Base-by-base conservation (phyloP, 176 grass and related monocot species). In the barley (Hordeum vulgare) region DNA sequence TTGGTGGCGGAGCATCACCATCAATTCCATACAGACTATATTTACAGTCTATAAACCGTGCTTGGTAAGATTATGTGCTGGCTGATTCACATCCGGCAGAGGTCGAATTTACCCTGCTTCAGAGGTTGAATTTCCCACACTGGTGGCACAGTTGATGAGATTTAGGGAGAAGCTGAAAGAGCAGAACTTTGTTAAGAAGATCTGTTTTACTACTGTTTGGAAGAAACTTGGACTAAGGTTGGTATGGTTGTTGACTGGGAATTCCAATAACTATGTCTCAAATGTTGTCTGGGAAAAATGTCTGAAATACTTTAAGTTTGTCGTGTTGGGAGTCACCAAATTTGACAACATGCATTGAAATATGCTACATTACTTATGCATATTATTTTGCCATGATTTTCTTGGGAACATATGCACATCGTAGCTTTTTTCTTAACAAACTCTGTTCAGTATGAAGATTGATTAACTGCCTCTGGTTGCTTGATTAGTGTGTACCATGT, bases 161-260 rank as follows among this genome's bases (percentile, higher is more conserved):
- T 99, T 99, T 58, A 90, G 93, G 47, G 96, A 96, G 78, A 99
- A 99, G 78, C 90, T 93, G 66, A 96, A 96, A 81, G 93, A 92
- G 26, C 88, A 93, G n/a, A 96, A 96, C 51, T 99, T 99, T 80
- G 93, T 94, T 80, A 96, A 99, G 88, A 99, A 99, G 85, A 99
- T 99, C 51, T 77, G 96, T 42, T 99, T 94, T 77, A 90, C 77
- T 66, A 87, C 78, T 66, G 93, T 99, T 26, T 64, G 96, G 44
- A 99, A 99, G 84, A 93, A 99, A 72, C 91, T 99, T 39, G 96
- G 93, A 2, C 87, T 96, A 41, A 99, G 96, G 96, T 99, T 87
- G 83, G 83, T 73, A 41, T 54, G 21, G 18, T 54, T 54, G 51
- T 49, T 49, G 14, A 49, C 20, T 79, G 49, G 61, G 4, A 8